Evolutionary conservation across 768 basidiomycete genomes (phyloP), one percentile per base, ranked within the genome.

Genomic region (Tulasnella calospora): DNA sequence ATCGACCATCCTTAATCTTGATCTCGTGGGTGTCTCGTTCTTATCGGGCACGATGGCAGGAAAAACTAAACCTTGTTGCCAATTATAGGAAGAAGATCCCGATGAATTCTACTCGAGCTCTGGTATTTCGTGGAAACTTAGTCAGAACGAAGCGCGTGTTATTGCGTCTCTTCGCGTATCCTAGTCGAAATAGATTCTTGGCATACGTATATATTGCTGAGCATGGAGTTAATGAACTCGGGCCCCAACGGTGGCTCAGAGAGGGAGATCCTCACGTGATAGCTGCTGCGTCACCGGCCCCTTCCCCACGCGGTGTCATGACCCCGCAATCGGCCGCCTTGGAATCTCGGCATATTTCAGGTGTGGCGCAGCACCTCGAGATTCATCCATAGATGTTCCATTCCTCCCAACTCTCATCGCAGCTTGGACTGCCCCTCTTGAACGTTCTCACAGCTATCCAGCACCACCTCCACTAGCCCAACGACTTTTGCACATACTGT

Each of bases 31-130:
- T 72, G 79, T 73, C 35, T 57, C 69, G n/a, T 30, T 75, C 41
- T n/a, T 72, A 33, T 71, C 71, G 79, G 15, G 67, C 47, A 46
- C 78, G 80, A 13, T 40, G 35, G 44, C 46, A 82, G 79, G 38
- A 73, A 23, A 17, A 21, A 41, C 36, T 27, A 30, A 35, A 8
- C 33, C 27, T 17, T 51, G 57, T 61, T 61, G 13, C 12, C 27
- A 33, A 40, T 51, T 70, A 47, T 81, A 96, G 95, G 96, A 97
- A 81, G 96, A 98, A 84, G 94, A 96, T 81, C 91, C 96, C 6
- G 93, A 96, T 80, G 94, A 96, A 76, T 98, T 98, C 83, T 98
- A 95, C 84, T 94, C 92, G 80, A 90, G 93, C 74, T 96, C 95
- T 3, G 96, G 96, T 27, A 95, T 98, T 80, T 88, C 90, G 17